Evolutionary conservation across 768 basidiomycete genomes (phyloP), one percentile per base, ranked within the genome.

Genomic region (Calvatia gigantea): DNA sequence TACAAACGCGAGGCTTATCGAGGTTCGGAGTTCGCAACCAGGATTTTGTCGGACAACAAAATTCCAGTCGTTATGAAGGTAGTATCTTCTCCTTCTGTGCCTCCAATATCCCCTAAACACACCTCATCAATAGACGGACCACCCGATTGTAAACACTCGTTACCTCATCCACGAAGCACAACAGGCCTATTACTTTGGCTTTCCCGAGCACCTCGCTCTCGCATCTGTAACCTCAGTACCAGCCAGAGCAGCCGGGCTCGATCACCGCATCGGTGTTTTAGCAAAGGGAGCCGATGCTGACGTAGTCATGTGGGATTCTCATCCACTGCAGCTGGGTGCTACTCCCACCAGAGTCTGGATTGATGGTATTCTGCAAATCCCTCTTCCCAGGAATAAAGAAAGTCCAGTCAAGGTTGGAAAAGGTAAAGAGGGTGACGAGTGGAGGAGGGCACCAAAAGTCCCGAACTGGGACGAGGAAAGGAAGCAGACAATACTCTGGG

Each of bases 11-110:
- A 80, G 60, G 63, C 78, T 0, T 95, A 84, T 66, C 79, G 90
- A 41, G 91, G 89, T 1, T 88, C 89, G 44, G 77, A 81, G 62
- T 94, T 87, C 62, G 91, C 92, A 0, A 77, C 87, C 4, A 85
- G 87, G 21, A 75, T 94, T 38, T 73, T 96, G 2, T 78, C 84
- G 1, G 89, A 93, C 57, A 75, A 81, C 28, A 87, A 83, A 2
- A 76, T 94, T 33, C 76, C 81, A 0, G 85, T 94, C 3, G 77
- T 87, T 19, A 85, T 93, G 85, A 92, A 93, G 80, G 89, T 84
- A 62, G 3, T 15, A 19, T 21, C n/a, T 28, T 53, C 23, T 17
- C 33, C 35, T 31, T 46, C 27, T 19, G 29, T 28, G 19, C 32
- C 29, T 41, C 7, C 21, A 44, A 48, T 41, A 11, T 25, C 0